Base-by-base conservation (phyloP, 1,284 basidiomycete species). In the Thecaphora thlaspeos region DNA sequence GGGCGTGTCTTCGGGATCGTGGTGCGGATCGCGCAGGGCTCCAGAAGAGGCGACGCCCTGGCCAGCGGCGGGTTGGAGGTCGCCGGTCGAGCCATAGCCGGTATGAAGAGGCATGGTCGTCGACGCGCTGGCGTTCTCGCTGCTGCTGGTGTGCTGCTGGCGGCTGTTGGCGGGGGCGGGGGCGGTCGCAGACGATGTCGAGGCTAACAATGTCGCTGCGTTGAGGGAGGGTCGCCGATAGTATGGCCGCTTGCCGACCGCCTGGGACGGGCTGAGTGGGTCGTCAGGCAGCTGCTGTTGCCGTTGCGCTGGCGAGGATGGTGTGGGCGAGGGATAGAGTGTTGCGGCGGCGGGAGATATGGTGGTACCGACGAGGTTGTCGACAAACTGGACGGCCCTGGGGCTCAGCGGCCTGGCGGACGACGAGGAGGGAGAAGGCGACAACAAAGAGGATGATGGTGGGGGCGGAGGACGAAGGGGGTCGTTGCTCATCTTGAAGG, bases 381-480 rank as follows among this genome's bases (percentile, higher is more conserved):
- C 58, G 15, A 48, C 57, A 21, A 65, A 65, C 30, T 60, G 58
- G 38, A 58, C 55, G 15, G 49, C 57, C 30, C 58, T 48, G 2
- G 61, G 61, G 32, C 61, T 60, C 39, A 45, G 55, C 32, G 55
- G 54, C 5, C 43, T 51, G 22, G 42, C 41, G 4, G 15, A 17
- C 17, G 24, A 4, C 22, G 55, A 46, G n/a, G n/a, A n/a, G n/a
- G n/a, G n/a, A n/a, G n/a, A n/a, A n/a, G n/a, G n/a, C n/a, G n/a
- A n/a, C n/a, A n/a, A n/a, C n/a, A n/a, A n/a, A n/a, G n/a, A n/a
- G n/a, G n/a, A n/a, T n/a, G n/a, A n/a, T 36, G 61, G 39, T 50
- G 50, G 39, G 36, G 42, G 11, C n/a, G 49, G 49, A 28, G 55
- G 52, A 30, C 50, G 55, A 19, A 59, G 56, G 12, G 61, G 61